phyloP scores from a whole-genome alignment of 2,329 filamentous ascomycete genomes.

The Fusarium hainanense region DNA sequence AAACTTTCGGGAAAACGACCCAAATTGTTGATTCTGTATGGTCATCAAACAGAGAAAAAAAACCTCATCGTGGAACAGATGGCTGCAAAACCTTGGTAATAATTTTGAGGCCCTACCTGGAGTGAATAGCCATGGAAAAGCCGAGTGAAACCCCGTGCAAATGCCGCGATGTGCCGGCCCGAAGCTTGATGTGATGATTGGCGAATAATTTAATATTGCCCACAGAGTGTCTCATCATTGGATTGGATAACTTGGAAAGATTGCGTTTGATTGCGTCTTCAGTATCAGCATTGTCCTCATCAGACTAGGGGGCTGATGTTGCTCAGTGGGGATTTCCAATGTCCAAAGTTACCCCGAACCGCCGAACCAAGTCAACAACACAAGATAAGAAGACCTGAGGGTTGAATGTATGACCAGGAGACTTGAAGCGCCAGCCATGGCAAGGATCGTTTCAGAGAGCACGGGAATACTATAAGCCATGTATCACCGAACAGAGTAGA shows the following conservation, averaged over 20 bases:
- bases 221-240: slow-evolving; percentile 8
- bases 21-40: neutral
- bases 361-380: neutral
- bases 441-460: neutral
- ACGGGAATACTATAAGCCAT: neutral
- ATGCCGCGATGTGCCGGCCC: slow-evolving; percentile 21
- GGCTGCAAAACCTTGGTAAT: slow-evolving; percentile 19
- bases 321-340: neutral
- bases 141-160: slow-evolving; percentile 33
- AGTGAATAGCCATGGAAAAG: neutral
- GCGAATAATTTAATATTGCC: slow-evolving; percentile 13
- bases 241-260: slow-evolving; percentile 18
- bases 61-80: neutral
- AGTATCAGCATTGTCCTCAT: neutral
- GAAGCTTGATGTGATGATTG: slow-evolving; percentile 30
- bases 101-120: slow-evolving; percentile 13
- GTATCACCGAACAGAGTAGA: neutral
- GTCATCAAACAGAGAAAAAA: neutral
- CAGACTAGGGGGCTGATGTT: slow-evolving; percentile 1
- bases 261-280: slow-evolving; percentile 33
- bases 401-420: slow-evolving; percentile 10
- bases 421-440: neutral
- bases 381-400: slow-evolving; percentile 11
- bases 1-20: slow-evolving; percentile 2
- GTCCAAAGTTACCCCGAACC: slow-evolving; percentile 10